These are phyloP conservation scores for Pezicula carpinea DNA, from an alignment of 2,329 filamentous ascomycete species.

Conservation along the genomic window DNA sequence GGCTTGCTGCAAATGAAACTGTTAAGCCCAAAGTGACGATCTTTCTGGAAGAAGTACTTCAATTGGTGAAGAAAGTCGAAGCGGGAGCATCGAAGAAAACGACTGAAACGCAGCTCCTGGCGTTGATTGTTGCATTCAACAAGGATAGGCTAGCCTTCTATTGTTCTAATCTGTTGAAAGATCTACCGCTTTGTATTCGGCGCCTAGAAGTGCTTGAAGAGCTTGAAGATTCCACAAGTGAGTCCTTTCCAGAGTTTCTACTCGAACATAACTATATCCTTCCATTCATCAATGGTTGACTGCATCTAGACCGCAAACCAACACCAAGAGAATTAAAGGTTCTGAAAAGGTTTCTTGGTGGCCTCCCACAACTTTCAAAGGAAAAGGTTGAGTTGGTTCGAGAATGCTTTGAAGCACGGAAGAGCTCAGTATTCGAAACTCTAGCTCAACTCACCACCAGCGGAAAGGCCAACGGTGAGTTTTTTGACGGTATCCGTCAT, in stretches of 20 bases:
- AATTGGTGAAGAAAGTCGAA: conserved; percentile 3
- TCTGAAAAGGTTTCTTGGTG: neutral
- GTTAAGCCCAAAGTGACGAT: conserved; percentile 1
- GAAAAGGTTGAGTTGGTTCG: neutral
- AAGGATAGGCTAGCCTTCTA: conserved; percentile 4
- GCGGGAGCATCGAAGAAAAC: neutral
- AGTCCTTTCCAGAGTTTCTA: neutral
- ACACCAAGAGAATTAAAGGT: neutral
- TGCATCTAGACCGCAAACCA: neutral
- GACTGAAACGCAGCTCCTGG: conserved; percentile 4
- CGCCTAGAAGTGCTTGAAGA: conserved; percentile 1
- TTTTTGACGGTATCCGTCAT: conserved; percentile 3
- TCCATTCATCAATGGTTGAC: too few relatives aligned
- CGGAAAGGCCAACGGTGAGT: conserved; percentile 2
- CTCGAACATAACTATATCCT: neutral
- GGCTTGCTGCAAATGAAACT: conserved; percentile 30
- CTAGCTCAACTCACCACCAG: conserved; percentile 3
- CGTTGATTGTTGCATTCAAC: conserved; percentile 3
- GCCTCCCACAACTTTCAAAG: neutral
- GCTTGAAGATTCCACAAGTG: conserved; percentile 2
- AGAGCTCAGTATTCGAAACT: conserved; percentile 5
- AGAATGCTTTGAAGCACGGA: conserved; percentile 4
- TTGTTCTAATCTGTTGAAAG: neutral
- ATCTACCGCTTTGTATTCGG: conserved; percentile 1
- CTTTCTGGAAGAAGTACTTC: conserved; percentile 2